Evolutionary conservation across 345 rosid genomes (phyloP).

Genomic region (Pelargonium nanum): DNA sequence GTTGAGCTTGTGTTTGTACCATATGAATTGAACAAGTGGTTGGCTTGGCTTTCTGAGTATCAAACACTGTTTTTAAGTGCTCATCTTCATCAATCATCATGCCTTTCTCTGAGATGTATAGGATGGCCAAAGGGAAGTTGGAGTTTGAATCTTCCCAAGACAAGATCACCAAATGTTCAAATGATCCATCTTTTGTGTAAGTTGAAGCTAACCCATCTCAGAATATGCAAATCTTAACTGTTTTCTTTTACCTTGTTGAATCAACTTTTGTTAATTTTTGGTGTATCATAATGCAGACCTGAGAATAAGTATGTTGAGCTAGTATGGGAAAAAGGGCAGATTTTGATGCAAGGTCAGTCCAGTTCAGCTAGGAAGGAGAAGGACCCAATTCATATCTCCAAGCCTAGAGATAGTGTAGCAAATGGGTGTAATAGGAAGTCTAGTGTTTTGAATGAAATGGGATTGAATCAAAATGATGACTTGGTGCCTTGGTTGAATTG

Average conservation of each 20-base stretch:
- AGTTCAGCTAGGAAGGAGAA: slow-evolving; percentile 32
- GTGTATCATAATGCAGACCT: slow-evolving; percentile 35
- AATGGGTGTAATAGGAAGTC: slow-evolving; percentile 19
- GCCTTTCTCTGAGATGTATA: slow-evolving; percentile 81
- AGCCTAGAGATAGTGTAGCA: slow-evolving; percentile 22
- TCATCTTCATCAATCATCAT: slow-evolving; percentile 38
- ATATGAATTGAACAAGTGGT: too few relatives aligned
- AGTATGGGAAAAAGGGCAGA: slow-evolving; percentile 74
- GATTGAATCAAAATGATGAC: slow-evolving; percentile 55
- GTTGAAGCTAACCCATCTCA: slow-evolving; percentile 17
- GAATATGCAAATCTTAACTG: background rate
- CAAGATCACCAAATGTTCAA: slow-evolving; percentile 22
- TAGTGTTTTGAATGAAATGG: slow-evolving; percentile 30
- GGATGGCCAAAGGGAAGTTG: slow-evolving; percentile 33
- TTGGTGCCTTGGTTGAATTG: slow-evolving; percentile 58
- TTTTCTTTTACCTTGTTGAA: background rate
- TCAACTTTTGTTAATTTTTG: slow-evolving; percentile 1
- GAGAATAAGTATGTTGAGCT: slow-evolving; percentile 56
- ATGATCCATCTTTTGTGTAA: slow-evolving; percentile 42
- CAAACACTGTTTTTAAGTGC: too few relatives aligned
- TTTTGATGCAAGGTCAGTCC: slow-evolving; percentile 51
- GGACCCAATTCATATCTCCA: slow-evolving; percentile 13
- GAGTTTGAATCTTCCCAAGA: slow-evolving; percentile 40
- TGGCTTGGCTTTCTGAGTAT: too few relatives aligned
- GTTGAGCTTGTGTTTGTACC: slow-evolving; percentile 10